Conservation (phyloP, 495 filamentous ascomycete genomes). For the Mytilinidion resinicola region DNA sequence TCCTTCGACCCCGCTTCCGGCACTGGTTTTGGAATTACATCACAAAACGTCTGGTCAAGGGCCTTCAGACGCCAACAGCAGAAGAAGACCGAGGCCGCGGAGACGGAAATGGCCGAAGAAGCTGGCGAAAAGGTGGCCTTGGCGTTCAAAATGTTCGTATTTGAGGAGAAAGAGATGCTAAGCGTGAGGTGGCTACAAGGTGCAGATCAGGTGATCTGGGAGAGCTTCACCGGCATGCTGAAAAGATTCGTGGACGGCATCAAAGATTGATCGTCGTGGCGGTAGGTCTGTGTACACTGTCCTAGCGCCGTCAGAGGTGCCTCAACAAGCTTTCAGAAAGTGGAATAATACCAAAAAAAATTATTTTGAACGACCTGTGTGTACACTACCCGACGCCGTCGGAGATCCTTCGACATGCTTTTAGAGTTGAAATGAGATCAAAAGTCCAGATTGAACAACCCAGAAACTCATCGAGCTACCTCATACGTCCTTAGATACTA, state of each 20-base stretch:
- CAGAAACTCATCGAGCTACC: too few relatives aligned
- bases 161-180: constrained; percentile 31
- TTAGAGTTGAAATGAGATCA: too few relatives aligned
- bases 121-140: constrained; percentile 35
- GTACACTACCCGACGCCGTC: too few relatives aligned
- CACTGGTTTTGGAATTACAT: constrained; percentile 52
- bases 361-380: too few relatives aligned
- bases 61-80: constrained; percentile 51
- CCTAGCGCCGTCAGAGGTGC: too few relatives aligned
- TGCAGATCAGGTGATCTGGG: constrained; percentile 66
- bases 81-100: constrained; percentile 20
- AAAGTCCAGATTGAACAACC: too few relatives aligned
- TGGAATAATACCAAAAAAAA: too few relatives aligned
- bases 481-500: too few relatives aligned
- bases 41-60: constrained; percentile 66
- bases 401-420: too few relatives aligned
- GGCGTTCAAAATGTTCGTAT: constrained; percentile 42
- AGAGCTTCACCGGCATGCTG: constrained; percentile 82
- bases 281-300: too few relatives aligned
- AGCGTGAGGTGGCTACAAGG: constrained; percentile 71
- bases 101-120: constrained; percentile 30
- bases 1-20: constrained; percentile 40
- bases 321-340: too few relatives aligned
- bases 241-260: constrained; percentile 30
- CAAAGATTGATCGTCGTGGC: too few relatives aligned